Conservation (phyloP, 441 rosid species). For the Populus hybrid region DNA sequence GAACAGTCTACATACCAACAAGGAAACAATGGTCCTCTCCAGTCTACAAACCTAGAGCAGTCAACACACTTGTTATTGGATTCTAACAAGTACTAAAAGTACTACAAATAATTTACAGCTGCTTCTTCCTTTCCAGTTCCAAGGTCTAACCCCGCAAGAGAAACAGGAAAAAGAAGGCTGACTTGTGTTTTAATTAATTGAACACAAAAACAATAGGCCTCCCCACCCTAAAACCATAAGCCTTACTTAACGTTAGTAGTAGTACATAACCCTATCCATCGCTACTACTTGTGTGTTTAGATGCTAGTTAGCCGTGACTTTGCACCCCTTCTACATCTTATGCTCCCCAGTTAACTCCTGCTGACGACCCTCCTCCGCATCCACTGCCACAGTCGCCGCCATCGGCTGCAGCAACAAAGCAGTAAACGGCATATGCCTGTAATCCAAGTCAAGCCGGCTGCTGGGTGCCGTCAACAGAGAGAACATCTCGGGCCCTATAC, state of each 20-base stretch:
- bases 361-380: background rate
- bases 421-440: conserved; percentile 64
- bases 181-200: too few relatives aligned
- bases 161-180: background rate
- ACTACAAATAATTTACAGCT: too few relatives aligned
- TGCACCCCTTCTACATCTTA: background rate
- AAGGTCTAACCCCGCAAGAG: background rate
- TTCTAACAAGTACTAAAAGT: background rate
- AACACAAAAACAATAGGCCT: background rate
- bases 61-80: background rate
- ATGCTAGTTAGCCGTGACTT: background rate
- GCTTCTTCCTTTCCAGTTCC: background rate
- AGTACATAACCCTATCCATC: background rate
- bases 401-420: conserved; percentile 57
- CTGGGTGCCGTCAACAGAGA: conserved; percentile 28
- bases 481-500: conserved; percentile 27
- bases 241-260: background rate
- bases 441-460: conserved; percentile 48
- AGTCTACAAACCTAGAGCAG: background rate
- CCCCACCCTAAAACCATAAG: background rate
- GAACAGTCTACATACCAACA: background rate
- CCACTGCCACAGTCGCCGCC: conserved; percentile 18
- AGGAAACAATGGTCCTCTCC: background rate
- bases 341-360: conserved; percentile 17
- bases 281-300: background rate